Percentiles rank a stretch among this genome's conserved stretches.
These are phyloP conservation scores for Vanrija humicola DNA, from an alignment of 1,284 basidiomycete species.

Conservation along the genomic window DNA sequence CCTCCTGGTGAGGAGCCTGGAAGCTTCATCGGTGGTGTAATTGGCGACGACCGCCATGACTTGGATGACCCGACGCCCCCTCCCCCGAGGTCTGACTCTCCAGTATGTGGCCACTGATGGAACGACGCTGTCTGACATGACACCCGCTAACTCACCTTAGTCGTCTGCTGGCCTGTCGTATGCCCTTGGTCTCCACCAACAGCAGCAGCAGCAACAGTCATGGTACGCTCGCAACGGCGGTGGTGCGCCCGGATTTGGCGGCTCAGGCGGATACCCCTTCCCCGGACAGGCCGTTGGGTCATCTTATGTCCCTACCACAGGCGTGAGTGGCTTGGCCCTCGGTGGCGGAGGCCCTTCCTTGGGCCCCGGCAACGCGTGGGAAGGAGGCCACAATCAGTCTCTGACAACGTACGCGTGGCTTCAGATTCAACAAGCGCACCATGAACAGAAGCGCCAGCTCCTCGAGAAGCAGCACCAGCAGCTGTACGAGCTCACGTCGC, in stretches of 20 bases:
- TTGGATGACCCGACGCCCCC: conserved; percentile 5
- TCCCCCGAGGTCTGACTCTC: conserved; percentile 2
- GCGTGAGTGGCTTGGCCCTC: neutral
- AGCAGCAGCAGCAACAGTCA: neutral
- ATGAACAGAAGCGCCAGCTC: conserved; percentile 39
- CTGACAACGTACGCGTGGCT: conserved; percentile 44
- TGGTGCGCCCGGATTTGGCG: neutral
- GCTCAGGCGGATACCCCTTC: conserved; percentile 1
- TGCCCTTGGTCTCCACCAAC: conserved; percentile 14
- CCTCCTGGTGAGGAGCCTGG: conserved; percentile 4
- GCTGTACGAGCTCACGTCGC: conserved; percentile 29
- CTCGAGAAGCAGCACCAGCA: conserved; percentile 43
- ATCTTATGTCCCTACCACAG: neutral
- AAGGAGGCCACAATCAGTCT: conserved; percentile 17
- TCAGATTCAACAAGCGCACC: conserved; percentile 46
- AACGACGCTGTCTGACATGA: no score
- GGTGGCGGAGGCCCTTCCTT: neutral
- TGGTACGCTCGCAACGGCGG: neutral
- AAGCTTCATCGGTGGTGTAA: conserved; percentile 34
- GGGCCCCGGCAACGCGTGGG: conserved; percentile 23
- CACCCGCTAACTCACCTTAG: neutral
- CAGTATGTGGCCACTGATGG: no score
- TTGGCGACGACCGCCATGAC: conserved; percentile 21
- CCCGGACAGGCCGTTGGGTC: neutral
- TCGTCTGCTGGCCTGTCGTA: conserved; percentile 12